Conservation (phyloP, 805 yeast genomes). For the Cyberlindnera xylosilytica region DNA sequence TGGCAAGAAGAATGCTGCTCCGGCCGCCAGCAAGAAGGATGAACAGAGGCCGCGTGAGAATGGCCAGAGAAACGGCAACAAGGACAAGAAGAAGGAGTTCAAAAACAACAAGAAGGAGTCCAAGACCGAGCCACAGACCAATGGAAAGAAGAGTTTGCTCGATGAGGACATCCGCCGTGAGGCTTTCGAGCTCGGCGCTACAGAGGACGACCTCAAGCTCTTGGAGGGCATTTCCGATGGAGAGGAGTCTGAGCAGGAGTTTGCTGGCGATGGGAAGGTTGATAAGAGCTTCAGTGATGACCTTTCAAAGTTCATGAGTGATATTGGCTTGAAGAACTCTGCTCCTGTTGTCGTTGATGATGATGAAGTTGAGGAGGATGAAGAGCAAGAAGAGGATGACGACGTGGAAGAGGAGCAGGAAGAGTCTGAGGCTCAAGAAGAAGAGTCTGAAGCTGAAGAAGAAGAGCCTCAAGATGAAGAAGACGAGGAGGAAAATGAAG, state of each 20-base stretch:
- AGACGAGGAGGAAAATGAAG: constrained; percentile 24
- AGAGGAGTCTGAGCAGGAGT: constrained; percentile 38
- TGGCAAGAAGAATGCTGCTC: constrained; percentile 14
- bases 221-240: constrained; percentile 55
- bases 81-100: neutral
- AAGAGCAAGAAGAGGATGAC: constrained; percentile 35
- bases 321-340: constrained; percentile 55
- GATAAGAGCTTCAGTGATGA: constrained; percentile 49
- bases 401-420: constrained; percentile 29
- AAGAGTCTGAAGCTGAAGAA: constrained; percentile 9
- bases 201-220: constrained; percentile 73
- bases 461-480: constrained; percentile 9
- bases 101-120: neutral
- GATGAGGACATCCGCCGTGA: constrained; percentile 50
- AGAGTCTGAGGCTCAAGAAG: constrained; percentile 25
- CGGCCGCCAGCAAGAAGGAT: neutral
- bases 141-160: neutral
- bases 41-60: constrained; percentile 16
- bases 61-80: constrained; percentile 15
- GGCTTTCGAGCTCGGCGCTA: constrained; percentile 80
- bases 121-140: neutral
- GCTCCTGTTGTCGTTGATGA: constrained; percentile 34
- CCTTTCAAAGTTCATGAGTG: constrained; percentile 58
- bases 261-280: constrained; percentile 29
- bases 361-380: constrained; percentile 40